These are phyloP conservation scores for Jamesozyma jinghongensis DNA, from an alignment of 805 yeast genomes.

Conservation along the genomic window DNA sequence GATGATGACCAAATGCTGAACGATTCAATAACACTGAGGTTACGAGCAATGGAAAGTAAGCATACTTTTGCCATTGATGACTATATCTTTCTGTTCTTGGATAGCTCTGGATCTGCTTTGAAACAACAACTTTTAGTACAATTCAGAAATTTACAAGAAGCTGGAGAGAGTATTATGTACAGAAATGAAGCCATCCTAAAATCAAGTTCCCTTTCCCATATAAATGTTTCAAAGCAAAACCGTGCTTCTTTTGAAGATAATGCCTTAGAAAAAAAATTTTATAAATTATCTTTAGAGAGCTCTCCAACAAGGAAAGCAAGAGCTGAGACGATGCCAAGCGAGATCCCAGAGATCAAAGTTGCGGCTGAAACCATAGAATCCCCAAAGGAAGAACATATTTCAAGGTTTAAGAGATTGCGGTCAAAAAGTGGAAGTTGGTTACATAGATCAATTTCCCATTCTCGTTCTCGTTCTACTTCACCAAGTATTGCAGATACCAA, in stretches of 20 bases:
- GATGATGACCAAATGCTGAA: constrained; percentile 50
- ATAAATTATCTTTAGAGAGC: background rate
- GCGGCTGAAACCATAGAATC: background rate
- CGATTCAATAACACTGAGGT: constrained; percentile 44
- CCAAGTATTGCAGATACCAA: constrained; percentile 1
- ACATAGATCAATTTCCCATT: background rate
- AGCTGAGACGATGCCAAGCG: too few species aligned
- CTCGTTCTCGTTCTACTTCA: background rate
- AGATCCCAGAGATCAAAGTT: background rate
- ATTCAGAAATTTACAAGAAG: constrained; percentile 7
- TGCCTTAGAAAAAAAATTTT: background rate
- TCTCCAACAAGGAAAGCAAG: background rate
- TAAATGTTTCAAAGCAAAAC: background rate
- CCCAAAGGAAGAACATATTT: background rate
- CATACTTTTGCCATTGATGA: constrained; percentile 54
- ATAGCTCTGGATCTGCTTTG: constrained; percentile 35
- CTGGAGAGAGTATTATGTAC: constrained; percentile 5
- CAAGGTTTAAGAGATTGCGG: constrained; percentile 4
- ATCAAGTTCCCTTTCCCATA: background rate
- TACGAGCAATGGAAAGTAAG: constrained; percentile 52
- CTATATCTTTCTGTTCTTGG: constrained; percentile 59
- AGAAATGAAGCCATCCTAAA: background rate
- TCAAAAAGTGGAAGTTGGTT: constrained; percentile 5
- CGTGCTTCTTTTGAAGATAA: background rate
- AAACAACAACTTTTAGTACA: constrained; percentile 33